Percentiles rank a stretch among this genome's conserved stretches.
phyloP scores from a whole-genome alignment of 2,329 filamentous ascomycete genomes.

The Diaporthe capsici region DNA sequence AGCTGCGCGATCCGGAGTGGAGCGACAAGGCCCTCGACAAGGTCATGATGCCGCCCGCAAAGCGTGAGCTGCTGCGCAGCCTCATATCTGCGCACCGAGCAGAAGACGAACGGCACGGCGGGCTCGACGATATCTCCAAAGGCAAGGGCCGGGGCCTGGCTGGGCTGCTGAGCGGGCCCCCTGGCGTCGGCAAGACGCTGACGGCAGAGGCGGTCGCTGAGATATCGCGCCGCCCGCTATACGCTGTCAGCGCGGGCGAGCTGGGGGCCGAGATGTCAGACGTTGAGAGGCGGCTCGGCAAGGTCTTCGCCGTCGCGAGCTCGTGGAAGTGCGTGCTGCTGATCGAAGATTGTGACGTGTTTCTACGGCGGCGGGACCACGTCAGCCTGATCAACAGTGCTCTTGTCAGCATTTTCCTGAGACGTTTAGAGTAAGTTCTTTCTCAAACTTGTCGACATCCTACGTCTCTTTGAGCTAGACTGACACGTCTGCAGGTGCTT shows the following conservation, averaged over 20 bases:
- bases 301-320: neutral
- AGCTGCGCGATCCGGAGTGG: neutral
- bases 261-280: neutral
- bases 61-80: neutral
- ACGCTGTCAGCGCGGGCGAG: neutral
- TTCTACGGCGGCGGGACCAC: neutral
- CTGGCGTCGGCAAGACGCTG: neutral
- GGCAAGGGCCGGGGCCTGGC: neutral
- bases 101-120: neutral
- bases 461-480: fast-evolving
- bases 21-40: neutral
- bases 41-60: neutral
- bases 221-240: neutral
- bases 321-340: neutral
- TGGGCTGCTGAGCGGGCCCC: neutral
- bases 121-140: neutral
- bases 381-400: neutral
- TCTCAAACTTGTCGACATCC: neutral
- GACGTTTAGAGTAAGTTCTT: neutral
- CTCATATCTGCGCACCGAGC: neutral
- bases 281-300: neutral
- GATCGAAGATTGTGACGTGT: neutral
- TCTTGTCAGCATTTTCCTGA: neutral
- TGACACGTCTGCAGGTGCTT: neutral
- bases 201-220: neutral